Evolutionary conservation across 805 yeast species (phyloP).

Genomic region (Metschnikowia lachancei): DNA sequence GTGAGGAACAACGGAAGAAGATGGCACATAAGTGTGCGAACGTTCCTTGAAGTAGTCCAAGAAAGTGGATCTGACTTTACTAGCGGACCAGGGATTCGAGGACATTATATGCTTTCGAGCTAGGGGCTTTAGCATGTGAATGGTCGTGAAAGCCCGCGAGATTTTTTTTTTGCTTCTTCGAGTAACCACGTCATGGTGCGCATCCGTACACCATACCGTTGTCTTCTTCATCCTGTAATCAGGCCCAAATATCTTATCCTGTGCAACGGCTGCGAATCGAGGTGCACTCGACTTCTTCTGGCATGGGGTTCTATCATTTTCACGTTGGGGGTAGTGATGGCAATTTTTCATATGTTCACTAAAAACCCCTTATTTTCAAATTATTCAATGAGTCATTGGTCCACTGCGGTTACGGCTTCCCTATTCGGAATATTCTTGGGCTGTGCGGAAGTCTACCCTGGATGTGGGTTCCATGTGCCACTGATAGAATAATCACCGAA

Average conservation of each 20-base stretch:
- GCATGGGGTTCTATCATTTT: too few relatives aligned
- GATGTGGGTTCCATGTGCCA: too few relatives aligned
- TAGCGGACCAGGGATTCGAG: conserved; percentile 36
- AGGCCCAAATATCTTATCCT: not conserved
- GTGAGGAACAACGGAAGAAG: conserved; percentile 94
- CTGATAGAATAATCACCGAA: too few relatives aligned
- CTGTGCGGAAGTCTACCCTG: too few relatives aligned
- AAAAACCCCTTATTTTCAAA: too few relatives aligned
- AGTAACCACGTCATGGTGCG: conserved; percentile 3
- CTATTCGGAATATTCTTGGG: too few relatives aligned
- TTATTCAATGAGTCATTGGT: too few relatives aligned
- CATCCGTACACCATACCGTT: conserved; percentile 11
- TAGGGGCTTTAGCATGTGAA: conserved; percentile 20
- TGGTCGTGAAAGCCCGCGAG: conserved; percentile 7
- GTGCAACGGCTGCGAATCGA: not conserved
- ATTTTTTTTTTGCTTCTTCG: conserved; percentile 6
- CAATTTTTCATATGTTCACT: too few relatives aligned
- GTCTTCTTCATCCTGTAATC: not conserved
- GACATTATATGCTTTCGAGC: conserved; percentile 19
- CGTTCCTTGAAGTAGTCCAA: conserved; percentile 70
- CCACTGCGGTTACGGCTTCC: too few relatives aligned
- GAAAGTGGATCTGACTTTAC: conserved; percentile 77
- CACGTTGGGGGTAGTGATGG: too few relatives aligned
- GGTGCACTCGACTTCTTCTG: not conserved
- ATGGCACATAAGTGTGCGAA: conserved; percentile 80